Percentiles rank a stretch among this genome's conserved stretches.
Evolutionary conservation across 2,329 filamentous ascomycete genomes (phyloP).

Genomic region (Epichloe elymi): DNA sequence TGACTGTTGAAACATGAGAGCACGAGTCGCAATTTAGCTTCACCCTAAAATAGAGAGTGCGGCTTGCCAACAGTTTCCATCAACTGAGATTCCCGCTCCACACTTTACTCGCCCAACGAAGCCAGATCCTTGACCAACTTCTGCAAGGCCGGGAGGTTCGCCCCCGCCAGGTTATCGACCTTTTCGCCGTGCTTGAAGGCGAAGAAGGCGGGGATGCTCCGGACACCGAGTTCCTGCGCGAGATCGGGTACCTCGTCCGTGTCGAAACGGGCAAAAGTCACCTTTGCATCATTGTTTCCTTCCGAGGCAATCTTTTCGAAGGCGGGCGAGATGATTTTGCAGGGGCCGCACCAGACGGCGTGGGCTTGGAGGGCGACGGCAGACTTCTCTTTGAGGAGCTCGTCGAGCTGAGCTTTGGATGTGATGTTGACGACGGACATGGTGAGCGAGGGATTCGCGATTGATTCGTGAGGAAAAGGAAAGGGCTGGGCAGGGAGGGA

Average conservation of each 20-base stretch:
- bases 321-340: slow-evolving; percentile 42
- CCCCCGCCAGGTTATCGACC: slow-evolving; percentile 30
- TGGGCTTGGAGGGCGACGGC: slow-evolving; percentile 43
- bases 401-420: slow-evolving; percentile 31
- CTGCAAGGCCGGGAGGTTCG: slow-evolving; percentile 19
- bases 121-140: slow-evolving; percentile 11
- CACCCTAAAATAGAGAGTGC: too few species aligned
- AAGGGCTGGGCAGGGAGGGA: too few species aligned
- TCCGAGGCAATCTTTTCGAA: slow-evolving; percentile 33
- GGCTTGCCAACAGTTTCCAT: too few species aligned
- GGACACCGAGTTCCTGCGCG: slow-evolving; percentile 33
- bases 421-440: slow-evolving; percentile 25
- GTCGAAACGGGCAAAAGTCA: slow-evolving; percentile 45
- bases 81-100: too few species aligned
- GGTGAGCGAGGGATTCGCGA: slow-evolving; percentile 1
- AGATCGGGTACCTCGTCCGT: slow-evolving; percentile 39
- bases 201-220: slow-evolving; percentile 46
- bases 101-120: too few species aligned
- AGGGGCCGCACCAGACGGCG: slow-evolving; percentile 46
- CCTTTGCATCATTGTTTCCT: slow-evolving; percentile 23
- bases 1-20: too few species aligned
- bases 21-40: too few species aligned
- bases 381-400: slow-evolving; percentile 33
- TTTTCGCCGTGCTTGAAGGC: slow-evolving; percentile 41
- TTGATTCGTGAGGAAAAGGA: too few species aligned